Percentiles rank a stretch among this genome's conserved stretches.
phyloP scores from a whole-genome alignment of 768 basidiomycete species.

The Termitomyces sp. region DNA sequence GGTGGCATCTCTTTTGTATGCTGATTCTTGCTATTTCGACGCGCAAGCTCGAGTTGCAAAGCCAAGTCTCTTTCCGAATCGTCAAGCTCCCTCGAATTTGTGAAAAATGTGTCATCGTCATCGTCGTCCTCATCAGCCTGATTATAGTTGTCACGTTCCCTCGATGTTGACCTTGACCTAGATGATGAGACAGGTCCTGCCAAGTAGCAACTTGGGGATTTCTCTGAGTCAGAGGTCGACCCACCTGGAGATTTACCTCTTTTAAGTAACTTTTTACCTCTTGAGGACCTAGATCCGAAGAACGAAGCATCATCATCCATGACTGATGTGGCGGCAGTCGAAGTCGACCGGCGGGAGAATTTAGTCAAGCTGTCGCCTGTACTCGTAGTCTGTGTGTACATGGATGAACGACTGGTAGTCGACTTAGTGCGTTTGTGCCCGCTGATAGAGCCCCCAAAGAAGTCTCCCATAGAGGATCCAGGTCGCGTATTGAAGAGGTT shows the following conservation, averaged over 20 bases:
- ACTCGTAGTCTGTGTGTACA: slow-evolving; percentile 62
- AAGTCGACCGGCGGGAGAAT: slow-evolving; percentile 67
- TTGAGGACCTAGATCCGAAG: slow-evolving; percentile 37
- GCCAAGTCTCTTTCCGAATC: slow-evolving; percentile 74
- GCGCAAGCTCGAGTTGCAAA: slow-evolving; percentile 73
- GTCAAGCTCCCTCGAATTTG: slow-evolving; percentile 39
- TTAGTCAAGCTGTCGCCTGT: slow-evolving; percentile 63
- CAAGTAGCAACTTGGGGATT: slow-evolving; percentile 31
- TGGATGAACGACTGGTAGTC: slow-evolving; percentile 65
- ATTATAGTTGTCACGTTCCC: slow-evolving; percentile 32
- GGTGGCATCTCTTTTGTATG: slow-evolving; percentile 37
- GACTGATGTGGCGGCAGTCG: slow-evolving; percentile 58
- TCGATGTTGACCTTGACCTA: slow-evolving; percentile 37
- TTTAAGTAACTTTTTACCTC: slow-evolving; percentile 39
- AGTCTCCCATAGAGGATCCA: slow-evolving; percentile 64
- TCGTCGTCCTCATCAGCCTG: slow-evolving; percentile 34
- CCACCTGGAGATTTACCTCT: slow-evolving; percentile 38
- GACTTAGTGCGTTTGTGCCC: slow-evolving; percentile 68
- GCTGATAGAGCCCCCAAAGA: slow-evolving; percentile 70
- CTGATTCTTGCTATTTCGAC: slow-evolving; percentile 80
- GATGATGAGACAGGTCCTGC: slow-evolving; percentile 25
- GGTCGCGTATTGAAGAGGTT: slow-evolving; percentile 76
- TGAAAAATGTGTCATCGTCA: slow-evolving; percentile 32
- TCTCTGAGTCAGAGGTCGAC: slow-evolving; percentile 39
- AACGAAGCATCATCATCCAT: slow-evolving; percentile 58